Base-by-base conservation (phyloP, 306 rosid genomes). In the Casuarina cunninghamiana region DNA sequence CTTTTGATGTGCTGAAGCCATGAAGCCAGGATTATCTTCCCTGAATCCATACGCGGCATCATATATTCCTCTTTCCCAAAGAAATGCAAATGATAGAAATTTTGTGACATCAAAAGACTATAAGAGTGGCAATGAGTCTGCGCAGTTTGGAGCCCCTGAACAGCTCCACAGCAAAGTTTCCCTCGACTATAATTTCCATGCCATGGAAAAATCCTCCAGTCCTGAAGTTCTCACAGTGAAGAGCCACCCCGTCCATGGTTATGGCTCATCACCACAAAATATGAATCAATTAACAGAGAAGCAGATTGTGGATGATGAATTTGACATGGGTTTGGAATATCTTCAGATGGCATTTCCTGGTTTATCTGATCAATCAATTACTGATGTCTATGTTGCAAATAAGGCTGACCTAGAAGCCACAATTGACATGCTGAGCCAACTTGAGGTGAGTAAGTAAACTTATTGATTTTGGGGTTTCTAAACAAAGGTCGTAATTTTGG, bases 31-130 rank as follows among this genome's bases (percentile, higher is more conserved):
- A 77, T 57, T 53, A 43, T 90, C 93, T 69, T 82, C 89, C 71
- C 82, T 94, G 94, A 94, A 94, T 83, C 97, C 96, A 53, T 85
- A 85, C 74, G 98, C 98, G 44, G 88, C 90, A 9, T 74, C 93
- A 2, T 91, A 90, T 81, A 73, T 91, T 89, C 98, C 98, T 12
- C 83, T 89, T 53, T 78, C 91, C 2, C 84, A 57, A 78, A 94
- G 96, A 83, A 87, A 71, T 80, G 26, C 67, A 8, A 78, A 72
- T 44, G 84, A 72, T 77, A 77, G 77, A 88, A 70, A 71, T 67
- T 71, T 21, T 71, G 73, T 35, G 67, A 12, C 87, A 58, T 73
- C 66, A 45, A 83, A 68, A 76, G 79, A 69, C 72, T 43, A 81
- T 17, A 55, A 10, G 77, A 83, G 38, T 19, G 60, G 71, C 76